Evolutionary conservation across 768 basidiomycete genomes (phyloP).

Genomic region (Lentinula guzmanii): DNA sequence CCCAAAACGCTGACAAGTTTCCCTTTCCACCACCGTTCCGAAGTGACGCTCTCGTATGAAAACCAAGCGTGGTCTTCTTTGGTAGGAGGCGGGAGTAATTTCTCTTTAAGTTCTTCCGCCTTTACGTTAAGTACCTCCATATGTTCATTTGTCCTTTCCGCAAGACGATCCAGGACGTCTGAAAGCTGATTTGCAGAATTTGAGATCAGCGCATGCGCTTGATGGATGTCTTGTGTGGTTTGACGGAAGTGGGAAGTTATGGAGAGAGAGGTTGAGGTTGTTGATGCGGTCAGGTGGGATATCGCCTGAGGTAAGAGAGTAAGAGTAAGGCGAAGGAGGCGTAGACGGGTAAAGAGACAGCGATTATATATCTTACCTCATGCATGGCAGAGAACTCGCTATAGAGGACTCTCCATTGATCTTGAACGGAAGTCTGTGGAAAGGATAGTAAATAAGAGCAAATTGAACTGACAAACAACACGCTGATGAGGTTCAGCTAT

Average conservation of each 20-base stretch:
- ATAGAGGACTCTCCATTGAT: conserved; percentile 17
- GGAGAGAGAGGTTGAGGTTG: conserved; percentile 17
- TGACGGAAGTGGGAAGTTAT: conserved; percentile 25
- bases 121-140: conserved; percentile 44
- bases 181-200: conserved; percentile 25
- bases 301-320: conserved; percentile 13
- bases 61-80: background rate
- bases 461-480: too few relatives aligned
- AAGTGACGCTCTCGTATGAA: background rate
- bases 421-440: background rate
- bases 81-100: conserved; percentile 15
- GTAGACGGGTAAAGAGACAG: background rate
- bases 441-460: background rate
- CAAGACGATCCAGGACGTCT: conserved; percentile 29
- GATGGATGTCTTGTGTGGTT: conserved; percentile 12
- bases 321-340: conserved; percentile 14
- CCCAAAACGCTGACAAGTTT: background rate
- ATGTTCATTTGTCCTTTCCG: conserved; percentile 32
- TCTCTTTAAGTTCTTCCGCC: conserved; percentile 24
- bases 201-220: background rate
- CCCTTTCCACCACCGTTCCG: conserved; percentile 3
- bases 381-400: background rate
- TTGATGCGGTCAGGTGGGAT: conserved; percentile 14
- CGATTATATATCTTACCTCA: background rate
- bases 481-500: background rate